Evolutionary conservation across 2,329 filamentous ascomycete species (phyloP).

Genomic region (Talaromyces pinophilus): DNA sequence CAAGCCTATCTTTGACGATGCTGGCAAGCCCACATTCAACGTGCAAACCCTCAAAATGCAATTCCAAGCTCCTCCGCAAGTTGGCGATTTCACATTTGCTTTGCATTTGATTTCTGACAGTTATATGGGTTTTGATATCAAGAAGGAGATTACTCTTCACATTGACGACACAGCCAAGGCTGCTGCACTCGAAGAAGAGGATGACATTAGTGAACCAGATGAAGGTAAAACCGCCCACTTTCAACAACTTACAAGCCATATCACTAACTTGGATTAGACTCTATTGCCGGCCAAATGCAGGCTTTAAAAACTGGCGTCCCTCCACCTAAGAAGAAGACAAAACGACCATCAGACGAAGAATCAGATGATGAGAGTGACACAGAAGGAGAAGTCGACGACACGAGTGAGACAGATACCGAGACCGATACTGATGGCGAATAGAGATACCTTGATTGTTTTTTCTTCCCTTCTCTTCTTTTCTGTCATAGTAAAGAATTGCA

Average conservation of each 20-base stretch:
- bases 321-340: constrained; percentile 61
- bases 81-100: constrained; percentile 90
- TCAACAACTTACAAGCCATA: too few relatives aligned
- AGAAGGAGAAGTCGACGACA: constrained; percentile 62
- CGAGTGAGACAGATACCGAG: constrained; percentile 65
- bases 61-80: constrained; percentile 89
- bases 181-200: constrained; percentile 75
- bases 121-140: constrained; percentile 91
- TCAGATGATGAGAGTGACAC: constrained; percentile 67
- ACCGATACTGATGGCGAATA: constrained; percentile 76
- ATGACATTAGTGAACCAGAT: constrained; percentile 96
- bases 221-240: constrained; percentile 67
- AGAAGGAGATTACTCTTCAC: constrained; percentile 82
- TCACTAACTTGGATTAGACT: constrained; percentile 58
- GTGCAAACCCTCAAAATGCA: constrained; percentile 97
- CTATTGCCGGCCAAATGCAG: constrained; percentile 86
- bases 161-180: constrained; percentile 90
- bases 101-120: constrained; percentile 93
- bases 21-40: constrained; percentile 85
- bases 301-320: constrained; percentile 71
- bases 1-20: constrained; percentile 76
- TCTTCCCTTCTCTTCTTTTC: constrained; percentile 24
- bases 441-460: constrained; percentile 14
- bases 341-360: constrained; percentile 53
- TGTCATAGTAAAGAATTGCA: constrained; percentile 26